These are phyloP conservation scores for Vitis hybrid DNA, from an alignment of 177 flowering plant genomes.

Conservation along the genomic window DNA sequence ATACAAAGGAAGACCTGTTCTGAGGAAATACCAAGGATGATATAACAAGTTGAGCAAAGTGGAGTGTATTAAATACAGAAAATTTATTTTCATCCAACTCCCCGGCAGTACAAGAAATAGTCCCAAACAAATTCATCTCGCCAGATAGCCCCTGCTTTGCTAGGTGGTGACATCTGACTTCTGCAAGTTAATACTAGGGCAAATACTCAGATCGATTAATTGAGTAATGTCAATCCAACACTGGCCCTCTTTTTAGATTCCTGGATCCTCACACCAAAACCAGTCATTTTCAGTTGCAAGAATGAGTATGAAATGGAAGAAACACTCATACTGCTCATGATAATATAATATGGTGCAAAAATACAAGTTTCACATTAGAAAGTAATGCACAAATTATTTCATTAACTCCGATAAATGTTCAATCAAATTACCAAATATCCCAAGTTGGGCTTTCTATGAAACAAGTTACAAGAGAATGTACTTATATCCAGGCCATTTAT, in stretches of 20 bases:
- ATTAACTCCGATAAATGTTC: background rate
- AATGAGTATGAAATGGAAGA: background rate
- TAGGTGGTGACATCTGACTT: too few relatives aligned
- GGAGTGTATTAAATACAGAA: too few relatives aligned
- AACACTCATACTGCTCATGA: background rate
- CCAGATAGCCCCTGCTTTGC: too few relatives aligned
- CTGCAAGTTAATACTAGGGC: too few relatives aligned
- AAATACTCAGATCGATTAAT: too few relatives aligned
- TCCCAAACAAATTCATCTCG: too few relatives aligned
- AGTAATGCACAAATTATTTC: background rate
- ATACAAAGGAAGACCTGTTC: too few relatives aligned
- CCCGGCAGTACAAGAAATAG: too few relatives aligned
- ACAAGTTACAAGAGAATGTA: background rate
- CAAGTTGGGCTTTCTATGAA: background rate
- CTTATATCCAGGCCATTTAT: constrained; percentile 3
- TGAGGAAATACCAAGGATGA: too few relatives aligned
- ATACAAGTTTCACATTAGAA: background rate
- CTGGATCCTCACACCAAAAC: background rate
- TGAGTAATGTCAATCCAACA: background rate
- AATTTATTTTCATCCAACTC: too few relatives aligned
- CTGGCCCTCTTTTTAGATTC: background rate
- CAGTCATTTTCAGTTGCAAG: background rate
- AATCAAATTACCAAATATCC: background rate
- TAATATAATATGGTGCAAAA: constrained; percentile 1
- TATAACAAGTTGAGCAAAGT: too few relatives aligned